phyloP scores from a whole-genome alignment of 2,329 filamentous ascomycete species.

The Exophiala dermatitidis region DNA sequence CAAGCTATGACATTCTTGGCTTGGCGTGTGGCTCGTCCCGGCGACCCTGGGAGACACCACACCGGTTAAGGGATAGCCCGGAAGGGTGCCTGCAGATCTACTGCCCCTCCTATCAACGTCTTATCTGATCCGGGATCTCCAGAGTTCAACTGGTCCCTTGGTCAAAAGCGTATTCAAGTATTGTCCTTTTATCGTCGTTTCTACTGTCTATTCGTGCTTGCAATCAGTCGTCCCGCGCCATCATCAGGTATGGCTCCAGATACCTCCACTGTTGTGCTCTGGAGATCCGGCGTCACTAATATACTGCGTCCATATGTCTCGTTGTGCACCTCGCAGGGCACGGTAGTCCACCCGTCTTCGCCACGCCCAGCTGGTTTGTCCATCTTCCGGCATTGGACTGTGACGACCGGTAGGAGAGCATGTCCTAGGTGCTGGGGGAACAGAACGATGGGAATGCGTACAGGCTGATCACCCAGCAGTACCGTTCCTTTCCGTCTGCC shows the following conservation, averaged over 20 bases:
- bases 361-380: constrained; percentile 15
- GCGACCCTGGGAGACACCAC: background rate
- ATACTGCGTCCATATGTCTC: constrained; percentile 71
- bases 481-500: constrained; percentile 62
- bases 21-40: constrained; percentile 5
- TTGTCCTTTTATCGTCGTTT: too few relatives aligned
- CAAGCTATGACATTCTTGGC: background rate
- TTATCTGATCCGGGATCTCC: background rate
- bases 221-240: constrained; percentile 11
- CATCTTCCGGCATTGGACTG: constrained; percentile 51
- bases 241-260: constrained; percentile 12
- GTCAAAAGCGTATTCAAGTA: background rate
- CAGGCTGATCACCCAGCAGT: constrained; percentile 33
- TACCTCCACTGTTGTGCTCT: constrained; percentile 64
- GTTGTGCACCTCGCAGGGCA: constrained; percentile 71
- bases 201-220: constrained; percentile 2
- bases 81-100: constrained; percentile 1
- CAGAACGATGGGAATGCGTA: constrained; percentile 56
- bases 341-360: constrained; percentile 34
- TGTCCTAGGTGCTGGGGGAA: constrained; percentile 73
- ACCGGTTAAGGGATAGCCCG: background rate
- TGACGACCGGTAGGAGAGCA: constrained; percentile 68
- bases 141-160: background rate
- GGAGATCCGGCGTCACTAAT: constrained; percentile 63
- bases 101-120: background rate